A percentile compares a stretch with the other conserved stretches of the same genome.
phyloP scores from a whole-genome alignment of 176 grass and related monocot species.

The Panicum miliaceum region DNA sequence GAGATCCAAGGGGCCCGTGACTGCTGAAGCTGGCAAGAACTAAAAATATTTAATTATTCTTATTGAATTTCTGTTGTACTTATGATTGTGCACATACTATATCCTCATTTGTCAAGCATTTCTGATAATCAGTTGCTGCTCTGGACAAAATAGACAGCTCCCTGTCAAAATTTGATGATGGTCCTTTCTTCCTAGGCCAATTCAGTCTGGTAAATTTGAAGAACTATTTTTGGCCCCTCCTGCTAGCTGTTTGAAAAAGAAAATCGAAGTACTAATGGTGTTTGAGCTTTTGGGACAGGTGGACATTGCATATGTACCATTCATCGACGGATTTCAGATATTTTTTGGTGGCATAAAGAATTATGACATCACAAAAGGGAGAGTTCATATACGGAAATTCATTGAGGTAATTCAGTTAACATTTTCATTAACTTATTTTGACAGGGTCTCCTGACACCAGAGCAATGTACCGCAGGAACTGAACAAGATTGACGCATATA shows the following conservation, averaged over 20 bases:
- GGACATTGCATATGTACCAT: slow-evolving; percentile 80
- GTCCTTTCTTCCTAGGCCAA: slow-evolving; percentile 73
- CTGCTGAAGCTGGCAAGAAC: slow-evolving; percentile 49
- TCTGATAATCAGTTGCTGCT: slow-evolving; percentile 52
- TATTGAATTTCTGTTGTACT: background rate
- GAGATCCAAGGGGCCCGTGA: slow-evolving; percentile 37
- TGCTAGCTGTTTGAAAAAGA: background rate
- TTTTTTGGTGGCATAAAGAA: slow-evolving; percentile 55
- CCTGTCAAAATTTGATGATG: slow-evolving; percentile 67
- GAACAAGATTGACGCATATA: slow-evolving; percentile 65
- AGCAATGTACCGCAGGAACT: slow-evolving; percentile 37
- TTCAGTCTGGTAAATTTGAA: slow-evolving; percentile 63
- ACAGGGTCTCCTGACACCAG: background rate
- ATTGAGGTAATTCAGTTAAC: slow-evolving; percentile 45
- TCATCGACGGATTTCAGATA: slow-evolving; percentile 59
- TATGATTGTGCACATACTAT: background rate
- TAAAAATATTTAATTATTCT: background rate
- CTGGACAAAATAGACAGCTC: slow-evolving; percentile 64
- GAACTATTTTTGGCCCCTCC: background rate
- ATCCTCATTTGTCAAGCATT: slow-evolving; percentile 28
- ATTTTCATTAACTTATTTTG: background rate
- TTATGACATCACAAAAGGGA: slow-evolving; percentile 60
- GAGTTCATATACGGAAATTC: slow-evolving; percentile 55
- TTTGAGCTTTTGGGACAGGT: slow-evolving; percentile 41
- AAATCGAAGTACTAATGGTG: background rate